phyloP scores from a whole-genome alignment of 495 filamentous ascomycete genomes.

The Massariosphaeria phaeospora region DNA sequence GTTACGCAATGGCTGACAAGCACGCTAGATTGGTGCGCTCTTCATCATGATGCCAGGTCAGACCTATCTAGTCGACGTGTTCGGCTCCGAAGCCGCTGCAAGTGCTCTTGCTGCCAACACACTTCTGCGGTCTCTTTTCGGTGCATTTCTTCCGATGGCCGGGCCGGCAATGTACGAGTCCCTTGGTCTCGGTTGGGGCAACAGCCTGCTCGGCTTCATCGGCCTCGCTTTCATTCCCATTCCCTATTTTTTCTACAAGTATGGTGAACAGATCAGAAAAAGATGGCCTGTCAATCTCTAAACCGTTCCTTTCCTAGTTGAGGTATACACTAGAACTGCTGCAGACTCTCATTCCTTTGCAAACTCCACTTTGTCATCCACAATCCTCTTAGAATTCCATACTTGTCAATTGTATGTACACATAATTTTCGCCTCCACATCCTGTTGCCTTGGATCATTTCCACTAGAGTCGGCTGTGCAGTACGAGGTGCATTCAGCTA shows the following conservation, averaged over 20 bases:
- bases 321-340: no score
- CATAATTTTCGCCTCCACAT: no score
- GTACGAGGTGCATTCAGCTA: no score
- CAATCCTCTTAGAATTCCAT: no score
- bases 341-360: no score
- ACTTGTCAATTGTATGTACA: no score
- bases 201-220: conserved; percentile 23
- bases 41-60: conserved; percentile 37
- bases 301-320: no score
- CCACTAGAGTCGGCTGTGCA: no score
- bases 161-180: conserved; percentile 9
- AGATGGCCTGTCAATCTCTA: conserved; percentile 1
- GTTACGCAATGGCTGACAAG: no score
- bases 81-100: conserved; percentile 34
- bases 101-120: conserved; percentile 38
- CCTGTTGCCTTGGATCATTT: no score
- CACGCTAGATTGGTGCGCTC: background rate
- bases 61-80: conserved; percentile 40
- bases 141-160: conserved; percentile 18
- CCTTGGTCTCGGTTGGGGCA: conserved; percentile 27
- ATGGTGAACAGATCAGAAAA: conserved; percentile 15
- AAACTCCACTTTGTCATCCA: no score
- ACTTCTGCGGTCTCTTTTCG: conserved; percentile 28
- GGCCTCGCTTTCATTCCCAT: conserved; percentile 13
- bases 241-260: conserved; percentile 16